Percentiles rank a stretch among this genome's conserved stretches.
phyloP scores from a whole-genome alignment of 169 alveolate species.

The Cryptosporidium meleagridis region DNA sequence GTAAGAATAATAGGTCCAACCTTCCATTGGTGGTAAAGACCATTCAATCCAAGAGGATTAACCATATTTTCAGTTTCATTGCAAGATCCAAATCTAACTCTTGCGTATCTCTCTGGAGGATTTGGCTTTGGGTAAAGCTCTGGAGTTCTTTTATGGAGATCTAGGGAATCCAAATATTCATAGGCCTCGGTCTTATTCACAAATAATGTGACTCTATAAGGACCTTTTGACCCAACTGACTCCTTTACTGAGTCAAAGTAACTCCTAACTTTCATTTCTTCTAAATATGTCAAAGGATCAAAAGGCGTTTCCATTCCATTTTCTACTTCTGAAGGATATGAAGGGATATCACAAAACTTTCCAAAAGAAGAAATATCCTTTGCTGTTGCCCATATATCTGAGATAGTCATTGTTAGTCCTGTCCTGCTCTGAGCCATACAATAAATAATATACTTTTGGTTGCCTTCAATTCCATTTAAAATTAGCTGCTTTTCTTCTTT shows the following conservation, averaged over 20 bases:
- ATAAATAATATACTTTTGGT: conserved; percentile 78
- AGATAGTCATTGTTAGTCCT: conserved; percentile 76
- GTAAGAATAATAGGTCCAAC: conserved; percentile 78
- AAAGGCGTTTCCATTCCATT: conserved; percentile 76
- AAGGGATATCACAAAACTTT: conserved; percentile 79
- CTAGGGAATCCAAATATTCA: conserved; percentile 75
- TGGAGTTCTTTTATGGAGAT: conserved; percentile 15
- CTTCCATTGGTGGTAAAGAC: conserved; percentile 78
- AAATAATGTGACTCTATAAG: conserved; percentile 79
- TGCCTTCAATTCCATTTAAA: conserved; percentile 79
- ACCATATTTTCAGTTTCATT: conserved; percentile 37
- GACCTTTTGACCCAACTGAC: conserved; percentile 74
- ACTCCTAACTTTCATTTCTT: conserved; percentile 79
- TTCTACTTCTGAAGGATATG: conserved; percentile 72
- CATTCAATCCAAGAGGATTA: conserved; percentile 66
- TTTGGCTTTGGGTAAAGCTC: conserved; percentile 65
- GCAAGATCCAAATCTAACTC: conserved; percentile 81
- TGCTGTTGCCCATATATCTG: conserved; percentile 80
- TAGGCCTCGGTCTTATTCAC: conserved; percentile 76
- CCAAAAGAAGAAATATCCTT: conserved; percentile 80
- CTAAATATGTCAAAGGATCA: conserved; percentile 79
- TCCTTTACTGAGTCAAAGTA: conserved; percentile 77
- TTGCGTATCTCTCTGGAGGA: conserved; percentile 79
- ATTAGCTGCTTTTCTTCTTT: conserved; percentile 54
- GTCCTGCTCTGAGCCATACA: conserved; percentile 77